Percentiles rank a stretch among this genome's conserved stretches.
phyloP scores from a whole-genome alignment of 2,329 filamentous ascomycete genomes.

The Nemania bipapillata region DNA sequence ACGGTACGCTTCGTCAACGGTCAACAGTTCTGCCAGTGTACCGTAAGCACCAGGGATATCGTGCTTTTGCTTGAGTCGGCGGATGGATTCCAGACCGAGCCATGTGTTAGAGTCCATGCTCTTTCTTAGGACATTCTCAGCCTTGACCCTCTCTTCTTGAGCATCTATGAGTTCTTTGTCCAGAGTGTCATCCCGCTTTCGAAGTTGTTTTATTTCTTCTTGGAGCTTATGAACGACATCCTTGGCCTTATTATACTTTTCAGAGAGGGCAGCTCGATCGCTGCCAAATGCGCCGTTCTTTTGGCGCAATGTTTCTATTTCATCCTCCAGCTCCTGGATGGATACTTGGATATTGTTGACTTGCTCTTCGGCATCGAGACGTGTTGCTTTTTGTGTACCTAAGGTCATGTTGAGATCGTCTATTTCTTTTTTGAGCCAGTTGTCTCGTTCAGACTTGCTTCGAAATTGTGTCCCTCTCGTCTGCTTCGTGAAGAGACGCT shows the following conservation, averaged over 20 bases:
- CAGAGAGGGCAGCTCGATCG: slow-evolving; percentile 75
- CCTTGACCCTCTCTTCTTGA: slow-evolving; percentile 77
- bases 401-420: slow-evolving; percentile 80
- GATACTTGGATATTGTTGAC: slow-evolving; percentile 75
- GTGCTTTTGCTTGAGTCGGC: slow-evolving; percentile 80
- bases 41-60: slow-evolving; percentile 89
- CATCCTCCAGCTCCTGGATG: slow-evolving; percentile 76
- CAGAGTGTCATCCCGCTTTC: slow-evolving; percentile 88
- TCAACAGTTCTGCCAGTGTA: slow-evolving; percentile 90
- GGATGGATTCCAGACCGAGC: slow-evolving; percentile 85
- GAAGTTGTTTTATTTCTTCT: slow-evolving; percentile 87
- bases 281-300: slow-evolving; percentile 82
- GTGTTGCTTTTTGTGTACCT: slow-evolving; percentile 82
- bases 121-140: slow-evolving; percentile 80
- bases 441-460: slow-evolving; percentile 88
- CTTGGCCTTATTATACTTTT: slow-evolving; percentile 79
- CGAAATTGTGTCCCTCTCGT: slow-evolving; percentile 86
- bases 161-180: slow-evolving; percentile 80
- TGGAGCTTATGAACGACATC: slow-evolving; percentile 81
- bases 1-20: slow-evolving; percentile 84
- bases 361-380: slow-evolving; percentile 85
- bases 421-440: slow-evolving; percentile 82
- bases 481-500: slow-evolving; percentile 90
- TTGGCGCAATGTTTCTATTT: slow-evolving; percentile 75
- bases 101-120: slow-evolving; percentile 92